Evolutionary conservation across 139 green algal genomes (phyloP).

Genomic region (Edaphochlamys debaryana): DNA sequence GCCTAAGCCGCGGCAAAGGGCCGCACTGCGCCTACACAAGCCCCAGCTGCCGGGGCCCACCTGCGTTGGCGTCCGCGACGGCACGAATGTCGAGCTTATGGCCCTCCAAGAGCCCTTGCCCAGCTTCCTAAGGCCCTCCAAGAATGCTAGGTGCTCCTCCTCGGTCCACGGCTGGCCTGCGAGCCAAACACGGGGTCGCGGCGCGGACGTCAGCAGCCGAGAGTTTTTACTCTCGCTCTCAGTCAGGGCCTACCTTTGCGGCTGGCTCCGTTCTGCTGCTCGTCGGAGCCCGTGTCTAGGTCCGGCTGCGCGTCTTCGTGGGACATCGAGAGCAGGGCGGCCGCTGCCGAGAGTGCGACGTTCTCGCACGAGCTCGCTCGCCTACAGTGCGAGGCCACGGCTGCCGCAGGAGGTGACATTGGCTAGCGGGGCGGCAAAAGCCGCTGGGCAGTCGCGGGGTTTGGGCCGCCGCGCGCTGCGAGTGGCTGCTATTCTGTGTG

Average conservation of each 20-base stretch:
- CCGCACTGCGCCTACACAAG: too few relatives aligned
- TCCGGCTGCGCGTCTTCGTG: neutral
- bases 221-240: neutral
- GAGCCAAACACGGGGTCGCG: neutral
- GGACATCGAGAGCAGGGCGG: too few relatives aligned
- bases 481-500: too few relatives aligned
- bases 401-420: too few relatives aligned
- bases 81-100: conserved; percentile 80
- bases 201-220: neutral
- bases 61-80: conserved; percentile 81
- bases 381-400: neutral
- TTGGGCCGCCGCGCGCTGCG: too few relatives aligned
- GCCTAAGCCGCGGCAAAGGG: too few relatives aligned
- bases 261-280: neutral
- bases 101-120: conserved; percentile 88
- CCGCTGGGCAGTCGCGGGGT: too few relatives aligned
- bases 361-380: too few relatives aligned
- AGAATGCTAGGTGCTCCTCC: conserved; percentile 84
- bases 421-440: neutral
- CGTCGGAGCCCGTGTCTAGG: neutral
- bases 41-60: too few relatives aligned
- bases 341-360: too few relatives aligned
- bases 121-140: conserved; percentile 79
- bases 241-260: neutral
- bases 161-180: conserved; percentile 87